Conservation (phyloP, 768 basidiomycete genomes). For the Exsudoporus frostii region DNA sequence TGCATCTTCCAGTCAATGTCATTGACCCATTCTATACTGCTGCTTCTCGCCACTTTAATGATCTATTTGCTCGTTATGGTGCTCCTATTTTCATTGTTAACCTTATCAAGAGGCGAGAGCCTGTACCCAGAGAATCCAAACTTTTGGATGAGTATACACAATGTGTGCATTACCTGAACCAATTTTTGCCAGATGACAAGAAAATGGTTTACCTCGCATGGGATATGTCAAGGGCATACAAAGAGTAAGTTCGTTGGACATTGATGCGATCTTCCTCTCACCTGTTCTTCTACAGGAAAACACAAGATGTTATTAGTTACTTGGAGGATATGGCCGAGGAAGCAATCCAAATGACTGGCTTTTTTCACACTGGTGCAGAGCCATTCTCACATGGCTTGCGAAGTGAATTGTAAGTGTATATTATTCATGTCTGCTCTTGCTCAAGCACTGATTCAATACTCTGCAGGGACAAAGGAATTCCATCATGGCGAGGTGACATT, state of each 20-base stretch:
- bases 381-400: conserved; percentile 70
- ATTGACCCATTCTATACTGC: conserved; percentile 95
- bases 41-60: conserved; percentile 89
- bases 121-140: conserved; percentile 83
- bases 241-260: conserved; percentile 58
- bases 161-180: conserved; percentile 91
- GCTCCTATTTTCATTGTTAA: conserved; percentile 89
- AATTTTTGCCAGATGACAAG: conserved; percentile 83
- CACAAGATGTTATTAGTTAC: conserved; percentile 93
- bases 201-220: conserved; percentile 91
- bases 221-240: conserved; percentile 96
- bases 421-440: background rate
- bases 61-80: conserved; percentile 87
- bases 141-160: conserved; percentile 87
- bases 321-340: conserved; percentile 95
- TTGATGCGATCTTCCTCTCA: background rate
- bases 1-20: conserved; percentile 64
- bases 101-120: conserved; percentile 83
- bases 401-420: conserved; percentile 33
- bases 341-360: conserved; percentile 83
- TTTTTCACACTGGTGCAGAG: conserved; percentile 93
- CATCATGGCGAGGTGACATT: conserved; percentile 59
- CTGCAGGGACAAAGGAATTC: conserved; percentile 31
- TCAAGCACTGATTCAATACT: background rate
- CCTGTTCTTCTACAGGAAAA: conserved; percentile 55